Evolutionary conservation across 1,284 basidiomycete species (phyloP), one percentile per base, ranked within the genome.

Genomic region (Gymnopus androsaceus): DNA sequence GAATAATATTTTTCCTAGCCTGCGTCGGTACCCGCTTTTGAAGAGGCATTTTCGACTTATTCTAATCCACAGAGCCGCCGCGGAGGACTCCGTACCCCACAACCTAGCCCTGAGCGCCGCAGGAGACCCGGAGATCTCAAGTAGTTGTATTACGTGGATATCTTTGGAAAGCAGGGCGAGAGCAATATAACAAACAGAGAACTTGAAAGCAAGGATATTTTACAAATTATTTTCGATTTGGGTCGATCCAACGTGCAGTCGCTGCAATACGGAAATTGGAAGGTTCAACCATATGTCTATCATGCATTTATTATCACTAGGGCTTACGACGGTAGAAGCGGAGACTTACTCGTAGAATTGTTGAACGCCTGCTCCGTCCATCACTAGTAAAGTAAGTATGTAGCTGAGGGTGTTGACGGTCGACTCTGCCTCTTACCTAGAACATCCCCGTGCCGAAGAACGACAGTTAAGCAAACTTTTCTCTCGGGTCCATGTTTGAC

Each of bases 301-400:
- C n/a, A n/a, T n/a, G n/a, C n/a, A n/a, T n/a, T n/a, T 28, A 41
- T 11, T 54, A 23, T 30, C 17, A 23, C 15, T 21, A 15, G 21
- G 17, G 14, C 19, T 25, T 11, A 21, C 28, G 9, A n/a, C 33
- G 4, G 14, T 7, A 36, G 36, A 19, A 17, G 12, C 28, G 15
- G 14, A 23, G 41, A 38, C 81, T 67, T 68, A 90, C 87, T 91
- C 85, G 54, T 91, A 91, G 63, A 72, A 77, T 45, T 81, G 74
- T 63, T 91, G 88, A 5, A 91, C 78, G 2, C 69, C 76, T 4
- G 74, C 72, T 2, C 88, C 88, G 53, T 89, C 81, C 88, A 91
- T 91, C 7, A 90, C 78, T 34, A 90, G 67, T n/a, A n/a, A n/a
- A n/a, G n/a, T n/a, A n/a, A n/a, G n/a, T n/a, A n/a, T n/a, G n/a